phyloP scores from a whole-genome alignment of 176 grass and related monocot species.

The Carex littledalei region DNA sequence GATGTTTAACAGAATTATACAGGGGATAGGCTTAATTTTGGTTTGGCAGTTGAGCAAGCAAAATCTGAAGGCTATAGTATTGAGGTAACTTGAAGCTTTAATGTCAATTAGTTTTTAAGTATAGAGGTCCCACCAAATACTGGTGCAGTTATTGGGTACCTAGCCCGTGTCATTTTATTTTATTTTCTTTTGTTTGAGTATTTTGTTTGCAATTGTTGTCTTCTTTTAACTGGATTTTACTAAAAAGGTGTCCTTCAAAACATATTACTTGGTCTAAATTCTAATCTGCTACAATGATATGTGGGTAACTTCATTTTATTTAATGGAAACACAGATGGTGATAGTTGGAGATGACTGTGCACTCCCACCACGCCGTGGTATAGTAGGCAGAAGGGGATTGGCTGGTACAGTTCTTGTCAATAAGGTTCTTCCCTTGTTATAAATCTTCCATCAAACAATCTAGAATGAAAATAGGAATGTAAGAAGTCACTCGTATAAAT shows the following conservation, averaged over 20 bases:
- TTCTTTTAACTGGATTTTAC: not conserved
- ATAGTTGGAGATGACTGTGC: conserved; percentile 79
- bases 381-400: conserved; percentile 67
- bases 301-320: conserved; percentile 12
- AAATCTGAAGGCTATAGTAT: conserved; percentile 52
- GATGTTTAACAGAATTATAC: conserved; percentile 45
- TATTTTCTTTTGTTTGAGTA: not conserved
- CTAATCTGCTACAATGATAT: conserved; percentile 18
- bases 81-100: conserved; percentile 30
- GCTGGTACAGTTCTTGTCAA: conserved; percentile 67
- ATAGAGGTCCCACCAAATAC: not conserved
- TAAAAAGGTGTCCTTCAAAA: not conserved
- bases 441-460: not conserved
- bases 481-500: not conserved
- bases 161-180: not conserved
- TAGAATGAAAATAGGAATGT: not conserved
- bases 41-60: conserved; percentile 53
- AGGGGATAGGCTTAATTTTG: conserved; percentile 56
- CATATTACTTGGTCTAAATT: not conserved
- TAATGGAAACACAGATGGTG: conserved; percentile 39
- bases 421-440: conserved; percentile 40
- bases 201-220: not conserved
- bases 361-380: conserved; percentile 44
- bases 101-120: not conserved
- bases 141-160: not conserved